Base-by-base conservation (phyloP, 75 land plant species). In the Larix kaempferi region DNA sequence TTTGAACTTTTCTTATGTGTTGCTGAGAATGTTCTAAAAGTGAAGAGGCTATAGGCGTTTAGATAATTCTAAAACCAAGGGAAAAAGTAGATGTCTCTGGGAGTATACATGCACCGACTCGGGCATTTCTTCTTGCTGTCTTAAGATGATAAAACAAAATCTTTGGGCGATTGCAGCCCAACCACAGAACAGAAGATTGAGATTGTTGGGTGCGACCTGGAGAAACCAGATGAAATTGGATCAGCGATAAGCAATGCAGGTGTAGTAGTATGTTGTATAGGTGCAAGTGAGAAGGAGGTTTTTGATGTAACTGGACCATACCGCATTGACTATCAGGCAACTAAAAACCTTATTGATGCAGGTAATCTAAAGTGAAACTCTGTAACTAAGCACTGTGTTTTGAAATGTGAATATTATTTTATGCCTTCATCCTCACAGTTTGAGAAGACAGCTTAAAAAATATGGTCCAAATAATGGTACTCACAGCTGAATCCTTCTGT, bases 211-310 rank as follows among this genome's bases (percentile, higher is more conserved):
- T 96, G 99, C 80, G 90, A 96, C 80, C 82, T 96, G 79, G 99
- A 94, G 84, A 88, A 90, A 61, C 73, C 23, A 69, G 85, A 84
- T 52, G 79, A 41, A 67, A 94, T 96, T 76, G 87, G 67, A 80
- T 71, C 83, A 60, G 94, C 99, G 13, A 67, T 96, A 61, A 91
- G 98, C n/a, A 89, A 88, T 85, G 87, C 99, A 21, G 88, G 98
- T 4, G 82, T 96, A 4, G 91, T 96, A 57, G 76, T 94, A 33
- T 96, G 99, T 86, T 94, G 95, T 82, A 94, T 96, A 66, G 99
- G 99, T 82, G 99, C 99, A 6, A 92, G 98, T 74, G 99, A 96
- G 80, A 96, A 96, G 85, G 97, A 96, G 77, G 78, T 96, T 58
- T 81, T 89, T 84, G 99, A 94, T 86, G 76, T 94, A 23, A 90